Conservation (phyloP, 495 filamentous ascomycete species). For the Hypoxylon cercidicola region DNA sequence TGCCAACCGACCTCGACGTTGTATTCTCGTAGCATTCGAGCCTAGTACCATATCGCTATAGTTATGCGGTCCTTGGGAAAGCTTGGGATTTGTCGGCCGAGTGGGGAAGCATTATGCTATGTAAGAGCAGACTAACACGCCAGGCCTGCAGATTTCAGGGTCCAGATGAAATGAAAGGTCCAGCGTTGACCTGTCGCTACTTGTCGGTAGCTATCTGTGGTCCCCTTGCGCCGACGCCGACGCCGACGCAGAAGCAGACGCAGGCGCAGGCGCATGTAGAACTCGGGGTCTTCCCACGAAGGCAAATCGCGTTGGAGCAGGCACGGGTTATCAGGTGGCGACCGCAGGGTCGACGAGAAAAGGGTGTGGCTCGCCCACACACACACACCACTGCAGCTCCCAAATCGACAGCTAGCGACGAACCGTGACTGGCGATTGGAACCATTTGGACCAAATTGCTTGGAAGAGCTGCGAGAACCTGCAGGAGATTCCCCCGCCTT, state of each 20-base stretch:
- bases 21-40: constrained; percentile 28
- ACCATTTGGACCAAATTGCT: constrained; percentile 43
- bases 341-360: constrained; percentile 22
- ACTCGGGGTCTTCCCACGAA: constrained; percentile 22
- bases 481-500: constrained; percentile 45
- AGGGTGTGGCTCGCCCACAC: constrained; percentile 38
- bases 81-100: constrained; percentile 36
- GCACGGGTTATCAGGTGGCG: constrained; percentile 35
- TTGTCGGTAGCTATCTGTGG: constrained; percentile 14
- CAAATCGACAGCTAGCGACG: constrained; percentile 33
- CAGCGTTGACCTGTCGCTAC: constrained; percentile 18
- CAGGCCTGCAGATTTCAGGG: constrained; percentile 38
- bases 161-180: constrained; percentile 24
- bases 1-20: constrained; percentile 15
- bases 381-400: constrained; percentile 19
- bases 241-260: constrained; percentile 19
- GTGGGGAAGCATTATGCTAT: constrained; percentile 27
- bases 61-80: constrained; percentile 27
- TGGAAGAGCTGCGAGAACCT: constrained; percentile 37
- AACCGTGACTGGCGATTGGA: constrained; percentile 36
- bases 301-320: constrained; percentile 30
- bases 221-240: constrained; percentile 27
- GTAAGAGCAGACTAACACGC: constrained; percentile 23
- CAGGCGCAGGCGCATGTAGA: constrained; percentile 1
- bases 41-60: constrained; percentile 21